Evolutionary conservation across 805 yeast species (phyloP).

Genomic region (Kazachstania viticola): DNA sequence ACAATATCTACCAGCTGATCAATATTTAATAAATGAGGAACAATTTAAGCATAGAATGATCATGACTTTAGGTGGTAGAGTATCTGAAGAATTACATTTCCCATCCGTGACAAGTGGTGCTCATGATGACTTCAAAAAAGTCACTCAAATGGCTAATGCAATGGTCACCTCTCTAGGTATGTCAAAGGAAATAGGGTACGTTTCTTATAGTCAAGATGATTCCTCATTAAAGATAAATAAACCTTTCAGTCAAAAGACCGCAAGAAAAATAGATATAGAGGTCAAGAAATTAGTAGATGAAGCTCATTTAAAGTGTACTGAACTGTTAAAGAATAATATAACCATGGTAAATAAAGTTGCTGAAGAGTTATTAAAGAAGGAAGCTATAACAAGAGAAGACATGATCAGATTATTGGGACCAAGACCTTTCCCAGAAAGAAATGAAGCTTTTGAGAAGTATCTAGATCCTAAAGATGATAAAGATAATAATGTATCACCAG

Average conservation of each 20-base stretch:
- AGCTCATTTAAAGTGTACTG: slow-evolving; percentile 60
- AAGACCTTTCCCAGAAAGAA: slow-evolving; percentile 82
- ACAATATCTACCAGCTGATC: slow-evolving; percentile 85
- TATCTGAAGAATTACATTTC: slow-evolving; percentile 82
- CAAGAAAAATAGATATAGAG: slow-evolving; percentile 68
- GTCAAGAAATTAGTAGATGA: slow-evolving; percentile 67
- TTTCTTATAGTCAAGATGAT: slow-evolving; percentile 33
- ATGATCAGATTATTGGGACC: slow-evolving; percentile 85
- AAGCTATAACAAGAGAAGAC: slow-evolving; percentile 87
- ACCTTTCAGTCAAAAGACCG: slow-evolving; percentile 85
- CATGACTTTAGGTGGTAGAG: slow-evolving; percentile 92
- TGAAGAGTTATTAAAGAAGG: slow-evolving; percentile 71
- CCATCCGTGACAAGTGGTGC: slow-evolving; percentile 86
- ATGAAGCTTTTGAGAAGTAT: slow-evolving; percentile 87
- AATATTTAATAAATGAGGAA: slow-evolving; percentile 61
- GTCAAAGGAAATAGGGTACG: slow-evolving; percentile 66
- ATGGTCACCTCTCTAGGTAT: slow-evolving; percentile 86
- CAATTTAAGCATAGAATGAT: slow-evolving; percentile 77
- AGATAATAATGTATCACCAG: slow-evolving; percentile 4
- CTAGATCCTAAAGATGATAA: slow-evolving; percentile 32
- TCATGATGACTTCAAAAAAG: slow-evolving; percentile 83
- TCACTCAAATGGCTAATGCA: slow-evolving; percentile 76
- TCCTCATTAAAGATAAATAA: slow-evolving; percentile 45
- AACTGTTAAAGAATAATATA: slow-evolving; percentile 52
- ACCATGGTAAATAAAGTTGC: slow-evolving; percentile 79